Evolutionary conservation across 2,329 filamentous ascomycete species (phyloP), one percentile per base, ranked within the genome.

Genomic region (Coleophoma eucalyptorum): DNA sequence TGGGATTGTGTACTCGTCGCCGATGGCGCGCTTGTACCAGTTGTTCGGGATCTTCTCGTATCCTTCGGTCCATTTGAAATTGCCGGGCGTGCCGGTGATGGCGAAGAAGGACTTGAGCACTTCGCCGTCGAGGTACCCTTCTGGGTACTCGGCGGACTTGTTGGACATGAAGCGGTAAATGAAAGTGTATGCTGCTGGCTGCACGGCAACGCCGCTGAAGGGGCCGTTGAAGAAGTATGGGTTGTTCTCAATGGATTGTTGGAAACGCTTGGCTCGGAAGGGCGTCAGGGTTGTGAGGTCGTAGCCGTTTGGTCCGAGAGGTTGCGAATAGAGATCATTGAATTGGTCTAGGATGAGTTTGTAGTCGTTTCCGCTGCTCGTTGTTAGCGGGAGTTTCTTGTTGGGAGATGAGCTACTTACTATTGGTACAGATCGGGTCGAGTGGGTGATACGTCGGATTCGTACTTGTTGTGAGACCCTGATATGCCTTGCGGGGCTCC

Each of bases 391-490:
- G 21, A 2, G 18, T 5, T 1, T 40, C 15, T 6, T 4, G 32
- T 8, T 4, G 15, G 31, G 21, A 19, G n/a, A 8, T n/a, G 5
- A 3, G 16, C 4, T 12, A 48, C 56, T 54, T 57, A 61, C 55
- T 61, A 57, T 50, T 58, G 57, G 60, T 81, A 81, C 0, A 83
- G 63, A 51, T 81, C 78, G 34, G 73, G 70, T 3, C 78, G 72
- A 0, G 77, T 79, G 42, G 72, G 70, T 41, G 77, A 80, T 0
- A 68, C 74, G 61, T 82, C 79, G 0, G 72, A 66, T 65, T 82
- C 79, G 57, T 80, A 76, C 50, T 75, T 73, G 60, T 80, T 80
- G 61, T 83, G 79, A 3, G 73, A 73, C n/a, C 74, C 74, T 13
- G 65, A 64, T 2, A 81, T 67, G 5, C 77, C 76, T 40, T 71